Conservation (phyloP, 1,284 basidiomycete genomes). For the Neotropicomus parvogracilis region DNA sequence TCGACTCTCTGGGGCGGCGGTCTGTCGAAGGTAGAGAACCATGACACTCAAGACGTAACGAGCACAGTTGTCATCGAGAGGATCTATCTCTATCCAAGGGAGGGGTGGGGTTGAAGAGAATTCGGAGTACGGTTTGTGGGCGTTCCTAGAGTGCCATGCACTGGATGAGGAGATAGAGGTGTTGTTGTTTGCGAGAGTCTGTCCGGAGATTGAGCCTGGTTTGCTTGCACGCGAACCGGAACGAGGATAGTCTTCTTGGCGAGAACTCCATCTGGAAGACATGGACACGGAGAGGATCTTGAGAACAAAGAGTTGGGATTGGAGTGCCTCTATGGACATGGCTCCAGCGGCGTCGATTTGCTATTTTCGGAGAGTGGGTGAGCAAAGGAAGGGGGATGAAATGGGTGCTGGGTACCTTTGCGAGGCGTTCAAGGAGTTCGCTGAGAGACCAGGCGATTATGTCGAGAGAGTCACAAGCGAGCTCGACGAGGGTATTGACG, state of each 20-base stretch:
- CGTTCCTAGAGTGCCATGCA: conserved; percentile 32
- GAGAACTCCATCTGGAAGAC: conserved; percentile 69
- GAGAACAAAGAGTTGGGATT: conserved; percentile 87
- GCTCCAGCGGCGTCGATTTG: conserved; percentile 51
- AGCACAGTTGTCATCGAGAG: conserved; percentile 85
- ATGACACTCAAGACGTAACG: conserved; percentile 82
- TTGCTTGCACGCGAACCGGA: conserved; percentile 42
- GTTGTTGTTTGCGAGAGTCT: conserved; percentile 13
- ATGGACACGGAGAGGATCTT: conserved; percentile 80
- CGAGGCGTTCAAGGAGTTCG: conserved; percentile 71
- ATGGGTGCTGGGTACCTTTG: conserved; percentile 54
- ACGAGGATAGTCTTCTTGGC: conserved; percentile 37
- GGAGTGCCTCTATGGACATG: conserved; percentile 69
- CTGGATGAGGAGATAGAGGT: conserved; percentile 15
- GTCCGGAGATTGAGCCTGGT: conserved; percentile 28
- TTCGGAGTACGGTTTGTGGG: conserved; percentile 39
- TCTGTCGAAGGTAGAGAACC: conserved; percentile 78
- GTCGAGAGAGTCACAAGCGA: conserved; percentile 72
- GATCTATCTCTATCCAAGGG: conserved; percentile 64
- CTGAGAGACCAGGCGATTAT: conserved; percentile 77
- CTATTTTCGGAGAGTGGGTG: conserved; percentile 31
- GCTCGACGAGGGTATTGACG: conserved; percentile 73
- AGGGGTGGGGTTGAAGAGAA: conserved; percentile 37
- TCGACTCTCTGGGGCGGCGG: conserved; percentile 54
- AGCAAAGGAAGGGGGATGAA: conserved; percentile 3